Percentiles rank a stretch among this genome's conserved stretches.
phyloP scores from a whole-genome alignment of 768 basidiomycete genomes.

The Tylopilus balloui region DNA sequence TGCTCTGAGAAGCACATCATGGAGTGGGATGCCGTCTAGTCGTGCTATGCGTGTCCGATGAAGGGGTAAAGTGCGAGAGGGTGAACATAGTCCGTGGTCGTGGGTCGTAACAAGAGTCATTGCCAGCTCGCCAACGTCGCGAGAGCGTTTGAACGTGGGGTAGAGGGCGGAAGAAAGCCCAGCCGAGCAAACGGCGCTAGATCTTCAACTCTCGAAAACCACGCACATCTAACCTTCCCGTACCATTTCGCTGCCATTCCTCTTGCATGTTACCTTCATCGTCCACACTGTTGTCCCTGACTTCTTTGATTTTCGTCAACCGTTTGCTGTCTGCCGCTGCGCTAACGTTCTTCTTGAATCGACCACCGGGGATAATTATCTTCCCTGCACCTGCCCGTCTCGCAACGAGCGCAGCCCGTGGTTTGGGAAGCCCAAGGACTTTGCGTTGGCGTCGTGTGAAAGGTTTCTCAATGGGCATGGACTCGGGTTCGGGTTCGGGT shows the following conservation, averaged over 20 bases:
- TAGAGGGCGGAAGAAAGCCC: neutral
- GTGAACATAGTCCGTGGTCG: slow-evolving; percentile 1
- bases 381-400: slow-evolving; percentile 45
- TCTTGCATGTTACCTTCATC: slow-evolving; percentile 33
- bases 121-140: slow-evolving; percentile 7
- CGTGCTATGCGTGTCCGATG: slow-evolving; percentile 9
- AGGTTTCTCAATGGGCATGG: slow-evolving; percentile 28
- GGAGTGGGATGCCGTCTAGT: slow-evolving; percentile 4
- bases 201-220: slow-evolving; percentile 79
- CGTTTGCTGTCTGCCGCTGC: slow-evolving; percentile 8
- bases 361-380: slow-evolving; percentile 60
- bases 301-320: slow-evolving; percentile 19
- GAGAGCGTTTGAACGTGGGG: neutral
- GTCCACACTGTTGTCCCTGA: slow-evolving; percentile 26
- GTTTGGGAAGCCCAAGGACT: slow-evolving; percentile 61
- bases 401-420: slow-evolving; percentile 33
- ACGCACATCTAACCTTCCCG: slow-evolving; percentile 68
- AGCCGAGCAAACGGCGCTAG: slow-evolving; percentile 22
- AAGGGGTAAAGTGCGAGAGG: slow-evolving; percentile 1
- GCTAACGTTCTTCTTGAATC: slow-evolving; percentile 34
- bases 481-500: slow-evolving; percentile 16
- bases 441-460: slow-evolving; percentile 68
- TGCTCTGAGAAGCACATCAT: slow-evolving; percentile 9
- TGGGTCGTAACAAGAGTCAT: slow-evolving; percentile 11
- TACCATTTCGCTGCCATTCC: slow-evolving; percentile 66